phyloP scores from a whole-genome alignment of 2,329 filamentous ascomycete genomes.

The Fusarium stilboides region DNA sequence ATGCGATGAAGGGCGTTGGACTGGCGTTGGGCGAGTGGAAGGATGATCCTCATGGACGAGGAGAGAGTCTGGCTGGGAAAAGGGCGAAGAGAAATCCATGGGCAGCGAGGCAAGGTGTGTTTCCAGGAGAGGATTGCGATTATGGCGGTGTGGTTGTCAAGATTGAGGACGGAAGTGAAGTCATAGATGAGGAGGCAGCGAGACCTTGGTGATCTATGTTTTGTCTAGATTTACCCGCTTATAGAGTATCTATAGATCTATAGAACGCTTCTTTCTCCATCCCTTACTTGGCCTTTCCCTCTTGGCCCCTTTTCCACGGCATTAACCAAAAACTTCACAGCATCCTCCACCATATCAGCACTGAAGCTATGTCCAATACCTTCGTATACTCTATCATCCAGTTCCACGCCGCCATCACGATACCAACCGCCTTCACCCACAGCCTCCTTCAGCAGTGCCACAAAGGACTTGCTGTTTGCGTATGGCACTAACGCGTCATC shows the following conservation, averaged over 20 bases:
- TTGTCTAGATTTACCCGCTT: neutral
- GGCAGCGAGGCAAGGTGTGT: constrained; percentile 62
- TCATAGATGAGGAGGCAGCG: constrained; percentile 56
- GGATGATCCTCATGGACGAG: constrained; percentile 67
- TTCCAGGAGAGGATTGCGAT: constrained; percentile 55
- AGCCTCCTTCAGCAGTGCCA: constrained; percentile 73
- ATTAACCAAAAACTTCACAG: constrained; percentile 73
- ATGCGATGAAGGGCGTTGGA: constrained; percentile 60
- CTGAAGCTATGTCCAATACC: constrained; percentile 80
- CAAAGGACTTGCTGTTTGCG: constrained; percentile 69
- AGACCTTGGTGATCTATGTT: constrained; percentile 58
- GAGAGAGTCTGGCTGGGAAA: constrained; percentile 63
- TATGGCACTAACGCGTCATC: constrained; percentile 83
- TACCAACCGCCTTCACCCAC: constrained; percentile 63
- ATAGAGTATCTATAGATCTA: constrained; percentile 21
- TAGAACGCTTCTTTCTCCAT: constrained; percentile 50
- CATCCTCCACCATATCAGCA: constrained; percentile 75
- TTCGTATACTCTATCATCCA: constrained; percentile 78
- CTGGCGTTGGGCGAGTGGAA: constrained; percentile 65
- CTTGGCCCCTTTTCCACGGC: constrained; percentile 56
- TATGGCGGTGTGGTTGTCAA: constrained; percentile 58
- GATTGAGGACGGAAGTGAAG: constrained; percentile 55
- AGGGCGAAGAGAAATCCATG: constrained; percentile 66
- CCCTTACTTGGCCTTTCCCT: constrained; percentile 47
- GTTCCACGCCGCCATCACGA: constrained; percentile 67